These are phyloP conservation scores for Beauveria brongniartii DNA, from an alignment of 2,329 filamentous ascomycete genomes.

Conservation along the genomic window DNA sequence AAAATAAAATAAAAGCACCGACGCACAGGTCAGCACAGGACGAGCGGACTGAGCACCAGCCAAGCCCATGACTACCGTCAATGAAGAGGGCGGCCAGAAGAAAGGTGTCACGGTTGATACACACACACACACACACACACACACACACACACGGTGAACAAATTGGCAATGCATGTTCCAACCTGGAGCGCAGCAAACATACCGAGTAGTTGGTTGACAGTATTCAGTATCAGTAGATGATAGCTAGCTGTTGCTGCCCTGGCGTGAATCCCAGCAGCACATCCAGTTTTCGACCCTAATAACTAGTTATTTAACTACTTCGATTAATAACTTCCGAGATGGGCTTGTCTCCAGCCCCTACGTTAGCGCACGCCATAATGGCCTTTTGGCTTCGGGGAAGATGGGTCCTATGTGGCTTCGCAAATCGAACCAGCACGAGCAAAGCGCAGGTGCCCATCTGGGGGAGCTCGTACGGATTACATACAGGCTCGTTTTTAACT, in stretches of 20 bases:
- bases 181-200: background rate
- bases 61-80: background rate
- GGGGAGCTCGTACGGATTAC: conserved; percentile 6
- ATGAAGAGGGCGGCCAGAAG: background rate
- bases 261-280: background rate
- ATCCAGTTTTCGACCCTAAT: background rate
- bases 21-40: conserved; percentile 1
- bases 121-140: background rate
- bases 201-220: too few species aligned
- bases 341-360: conserved; percentile 4
- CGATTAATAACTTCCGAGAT: conserved; percentile 12
- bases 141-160: background rate
- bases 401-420: background rate
- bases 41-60: background rate
- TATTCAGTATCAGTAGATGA: too few species aligned
- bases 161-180: background rate
- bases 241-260: background rate
- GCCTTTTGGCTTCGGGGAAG: background rate
- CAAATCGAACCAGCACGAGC: conserved; percentile 5
- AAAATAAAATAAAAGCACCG: background rate
- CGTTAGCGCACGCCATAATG: conserved; percentile 1
- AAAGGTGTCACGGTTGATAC: background rate
- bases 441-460: background rate
- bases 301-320: background rate
- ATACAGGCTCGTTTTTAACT: too few species aligned